Evolutionary conservation across 352 stramenopile genomes (phyloP).

Genomic region (Globisporangium spinosum): DNA sequence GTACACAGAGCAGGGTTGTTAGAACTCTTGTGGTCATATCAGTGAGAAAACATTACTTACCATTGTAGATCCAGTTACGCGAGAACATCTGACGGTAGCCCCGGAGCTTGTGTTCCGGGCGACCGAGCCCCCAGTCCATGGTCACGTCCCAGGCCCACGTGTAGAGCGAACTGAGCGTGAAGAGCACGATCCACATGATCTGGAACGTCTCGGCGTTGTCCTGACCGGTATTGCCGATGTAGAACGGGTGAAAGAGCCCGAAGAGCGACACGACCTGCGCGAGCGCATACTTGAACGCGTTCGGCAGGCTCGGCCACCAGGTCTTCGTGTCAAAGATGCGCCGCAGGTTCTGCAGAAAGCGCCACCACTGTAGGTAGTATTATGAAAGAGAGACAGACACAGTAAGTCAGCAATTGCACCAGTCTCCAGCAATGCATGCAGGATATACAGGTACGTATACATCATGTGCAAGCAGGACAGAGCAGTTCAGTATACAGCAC

Average conservation of each 20-base stretch:
- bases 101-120: slow-evolving; percentile 72
- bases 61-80: slow-evolving; percentile 75
- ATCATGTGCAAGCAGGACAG: neutral
- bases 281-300: slow-evolving; percentile 94
- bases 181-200: slow-evolving; percentile 70
- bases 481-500: neutral
- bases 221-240: slow-evolving; percentile 27
- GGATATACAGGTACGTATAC: neutral
- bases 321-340: slow-evolving; percentile 93
- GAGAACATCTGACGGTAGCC: slow-evolving; percentile 85
- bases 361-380: slow-evolving; percentile 73
- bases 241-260: slow-evolving; percentile 82
- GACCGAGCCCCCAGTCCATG: slow-evolving; percentile 85
- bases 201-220: slow-evolving; percentile 38
- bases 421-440: neutral
- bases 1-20: neutral
- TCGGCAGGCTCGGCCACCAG: slow-evolving; percentile 94
- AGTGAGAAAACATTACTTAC: slow-evolving; percentile 10
- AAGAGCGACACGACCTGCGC: slow-evolving; percentile 84
- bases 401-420: neutral
- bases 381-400: neutral
- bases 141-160: slow-evolving; percentile 84
- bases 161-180: slow-evolving; percentile 78
- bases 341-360: slow-evolving; percentile 96
- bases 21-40: neutral